Percentiles rank a stretch among this genome's conserved stretches.
Conservation (phyloP, 306 rosid genomes). For the Pterocarpus macrocarpus region DNA sequence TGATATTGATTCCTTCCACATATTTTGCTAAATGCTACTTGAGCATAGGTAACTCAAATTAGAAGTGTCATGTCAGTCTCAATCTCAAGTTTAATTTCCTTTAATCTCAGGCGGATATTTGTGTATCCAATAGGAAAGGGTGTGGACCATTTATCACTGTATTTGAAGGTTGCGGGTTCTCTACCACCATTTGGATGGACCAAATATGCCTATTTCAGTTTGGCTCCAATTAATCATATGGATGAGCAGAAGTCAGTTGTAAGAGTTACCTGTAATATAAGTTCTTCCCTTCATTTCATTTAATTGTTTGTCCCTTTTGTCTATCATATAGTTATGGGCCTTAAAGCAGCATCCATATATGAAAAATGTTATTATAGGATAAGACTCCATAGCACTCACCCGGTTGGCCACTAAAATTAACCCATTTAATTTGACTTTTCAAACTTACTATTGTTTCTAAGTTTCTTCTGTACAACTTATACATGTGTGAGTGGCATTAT, state of each 20-base stretch:
- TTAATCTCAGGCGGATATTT: slow-evolving; percentile 32
- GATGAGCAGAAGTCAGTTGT: slow-evolving; percentile 35
- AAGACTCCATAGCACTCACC: too few relatives aligned
- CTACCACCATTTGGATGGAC: slow-evolving; percentile 50
- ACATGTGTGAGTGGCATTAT: too few relatives aligned
- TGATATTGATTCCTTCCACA: not conserved
- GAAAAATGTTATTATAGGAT: not conserved
- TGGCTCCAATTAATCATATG: slow-evolving; percentile 44
- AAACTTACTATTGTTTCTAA: too few relatives aligned
- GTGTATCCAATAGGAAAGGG: slow-evolving; percentile 35
- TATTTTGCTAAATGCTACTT: not conserved
- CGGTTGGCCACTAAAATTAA: not conserved
- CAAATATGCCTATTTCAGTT: slow-evolving; percentile 45
- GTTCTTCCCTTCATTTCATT: not conserved
- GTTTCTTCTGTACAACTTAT: too few relatives aligned
- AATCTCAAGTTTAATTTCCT: not conserved
- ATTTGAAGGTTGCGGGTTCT: slow-evolving; percentile 49
- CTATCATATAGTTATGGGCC: not conserved
- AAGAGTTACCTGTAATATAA: slow-evolving; percentile 33
- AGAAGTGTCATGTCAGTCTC: not conserved
- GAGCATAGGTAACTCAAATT: not conserved
- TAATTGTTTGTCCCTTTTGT: not conserved
- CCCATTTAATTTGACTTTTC: too few relatives aligned
- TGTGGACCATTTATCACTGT: slow-evolving; percentile 45
- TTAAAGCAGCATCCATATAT: not conserved